Evolutionary conservation across 495 filamentous ascomycete species (phyloP).

Genomic region (Podospora conica): DNA sequence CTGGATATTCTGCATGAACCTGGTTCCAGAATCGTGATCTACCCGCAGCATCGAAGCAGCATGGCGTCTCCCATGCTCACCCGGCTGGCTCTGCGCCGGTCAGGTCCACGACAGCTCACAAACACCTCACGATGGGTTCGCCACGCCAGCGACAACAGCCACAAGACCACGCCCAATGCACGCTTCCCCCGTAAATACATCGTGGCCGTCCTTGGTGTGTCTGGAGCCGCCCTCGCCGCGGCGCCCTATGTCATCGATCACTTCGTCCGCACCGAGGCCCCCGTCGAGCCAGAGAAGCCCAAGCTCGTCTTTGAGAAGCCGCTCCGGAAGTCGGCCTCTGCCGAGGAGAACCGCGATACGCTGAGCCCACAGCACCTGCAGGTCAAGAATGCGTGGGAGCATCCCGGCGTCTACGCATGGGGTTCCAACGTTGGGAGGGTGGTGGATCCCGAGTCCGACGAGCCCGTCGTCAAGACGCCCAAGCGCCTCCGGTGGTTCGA

Average conservation of each 20-base stretch:
- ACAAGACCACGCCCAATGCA: conserved; percentile 1
- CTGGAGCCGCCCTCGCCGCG: conserved; percentile 21
- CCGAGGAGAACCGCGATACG: conserved; percentile 64
- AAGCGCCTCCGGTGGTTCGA: conserved; percentile 78
- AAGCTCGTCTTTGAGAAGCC: conserved; percentile 56
- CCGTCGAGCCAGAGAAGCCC: conserved; percentile 22
- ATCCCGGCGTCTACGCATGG: conserved; percentile 89
- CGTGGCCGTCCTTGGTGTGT: conserved; percentile 19
- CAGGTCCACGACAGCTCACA: conserved; percentile 1
- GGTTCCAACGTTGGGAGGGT: conserved; percentile 83
- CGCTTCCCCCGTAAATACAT: conserved; percentile 18
- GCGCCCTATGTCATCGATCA: conserved; percentile 18
- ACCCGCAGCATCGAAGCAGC: neutral
- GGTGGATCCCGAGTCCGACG: conserved; percentile 75
- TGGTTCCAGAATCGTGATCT: neutral
- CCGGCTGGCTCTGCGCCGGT: conserved; percentile 16
- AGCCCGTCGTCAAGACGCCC: conserved; percentile 69
- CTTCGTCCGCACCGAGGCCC: conserved; percentile 3
- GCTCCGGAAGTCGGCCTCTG: conserved; percentile 45
- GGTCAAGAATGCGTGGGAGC: conserved; percentile 81
- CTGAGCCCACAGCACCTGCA: conserved; percentile 75
- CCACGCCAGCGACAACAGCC: conserved; percentile 17
- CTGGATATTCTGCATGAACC: neutral
- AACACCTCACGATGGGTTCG: conserved; percentile 28
- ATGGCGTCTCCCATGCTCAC: conserved; percentile 22